Percentiles rank a stretch among this genome's conserved stretches.
Evolutionary conservation across 2,329 filamentous ascomycete species (phyloP).

Genomic region (Sporothrix schenckii): DNA sequence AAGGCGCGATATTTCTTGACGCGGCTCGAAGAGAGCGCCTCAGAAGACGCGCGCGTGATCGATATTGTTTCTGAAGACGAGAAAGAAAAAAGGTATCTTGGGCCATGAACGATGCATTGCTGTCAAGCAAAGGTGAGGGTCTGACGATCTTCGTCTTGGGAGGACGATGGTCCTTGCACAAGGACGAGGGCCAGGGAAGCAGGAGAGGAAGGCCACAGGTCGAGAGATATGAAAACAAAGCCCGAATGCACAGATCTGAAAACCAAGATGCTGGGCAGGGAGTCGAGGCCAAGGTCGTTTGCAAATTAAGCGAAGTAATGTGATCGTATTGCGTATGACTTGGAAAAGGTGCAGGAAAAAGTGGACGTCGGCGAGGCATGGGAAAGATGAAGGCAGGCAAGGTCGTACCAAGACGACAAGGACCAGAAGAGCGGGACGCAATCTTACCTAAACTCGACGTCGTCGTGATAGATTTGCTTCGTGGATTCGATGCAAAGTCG

Average conservation of each 20-base stretch:
- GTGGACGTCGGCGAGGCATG: constrained; percentile 17
- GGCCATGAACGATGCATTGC: not conserved
- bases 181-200: not conserved
- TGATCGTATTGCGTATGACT: not conserved
- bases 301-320: not conserved
- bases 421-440: constrained; percentile 12
- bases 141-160: not conserved
- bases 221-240: not conserved
- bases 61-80: not conserved
- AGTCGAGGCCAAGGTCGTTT: not conserved
- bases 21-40: not conserved
- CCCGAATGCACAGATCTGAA: not conserved
- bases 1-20: not conserved
- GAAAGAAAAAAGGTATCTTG: too few species aligned
- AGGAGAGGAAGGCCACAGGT: not conserved
- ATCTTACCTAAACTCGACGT: constrained; percentile 24
- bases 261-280: not conserved
- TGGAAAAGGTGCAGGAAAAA: constrained; percentile 13
- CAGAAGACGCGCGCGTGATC: not conserved
- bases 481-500: constrained; percentile 12
- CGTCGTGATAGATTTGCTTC: constrained; percentile 18
- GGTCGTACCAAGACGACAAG: not conserved
- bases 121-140: not conserved
- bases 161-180: not conserved
- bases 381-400: not conserved